Evolutionary conservation across 768 basidiomycete genomes (phyloP).

Genomic region (Postia placenta): DNA sequence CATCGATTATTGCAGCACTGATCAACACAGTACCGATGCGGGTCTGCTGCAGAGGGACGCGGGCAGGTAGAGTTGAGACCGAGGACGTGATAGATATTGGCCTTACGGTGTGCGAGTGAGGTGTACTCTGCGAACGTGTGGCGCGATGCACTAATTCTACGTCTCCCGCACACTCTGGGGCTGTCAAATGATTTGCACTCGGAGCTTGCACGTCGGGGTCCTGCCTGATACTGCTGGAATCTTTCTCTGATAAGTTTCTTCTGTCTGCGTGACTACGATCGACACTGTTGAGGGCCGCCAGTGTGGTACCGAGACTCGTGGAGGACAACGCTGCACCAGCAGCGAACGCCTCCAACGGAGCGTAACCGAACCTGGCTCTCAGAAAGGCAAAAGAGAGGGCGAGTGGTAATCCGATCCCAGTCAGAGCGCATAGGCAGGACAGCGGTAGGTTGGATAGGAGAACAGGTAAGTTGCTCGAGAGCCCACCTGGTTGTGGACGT

Average conservation of each 20-base stretch:
- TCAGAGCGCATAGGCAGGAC: constrained; percentile 42
- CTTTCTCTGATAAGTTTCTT: no score
- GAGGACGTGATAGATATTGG: background rate
- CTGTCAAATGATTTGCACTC: background rate
- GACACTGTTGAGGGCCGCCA: constrained; percentile 44
- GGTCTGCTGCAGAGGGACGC: constrained; percentile 28
- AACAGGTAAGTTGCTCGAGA: constrained; percentile 41
- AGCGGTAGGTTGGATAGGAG: constrained; percentile 42
- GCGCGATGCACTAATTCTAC: background rate
- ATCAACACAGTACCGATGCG: constrained; percentile 52
- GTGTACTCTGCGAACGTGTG: background rate
- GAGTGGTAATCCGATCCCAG: constrained; percentile 47
- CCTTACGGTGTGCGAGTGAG: no score
- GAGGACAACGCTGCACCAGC: constrained; percentile 58
- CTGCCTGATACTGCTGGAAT: background rate
- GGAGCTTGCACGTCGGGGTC: background rate
- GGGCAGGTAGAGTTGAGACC: background rate
- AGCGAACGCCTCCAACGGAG: constrained; percentile 44
- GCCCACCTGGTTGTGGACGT: constrained; percentile 41
- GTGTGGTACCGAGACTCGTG: constrained; percentile 62
- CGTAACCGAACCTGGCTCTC: constrained; percentile 34
- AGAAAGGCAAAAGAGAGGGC: constrained; percentile 42
- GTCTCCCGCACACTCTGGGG: background rate
- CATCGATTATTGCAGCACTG: constrained; percentile 60
- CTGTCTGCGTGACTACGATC: background rate